Evolutionary conservation across 345 rosid species (phyloP), one percentile per base, ranked within the genome.

Genomic region (Arabidopsis suecica): DNA sequence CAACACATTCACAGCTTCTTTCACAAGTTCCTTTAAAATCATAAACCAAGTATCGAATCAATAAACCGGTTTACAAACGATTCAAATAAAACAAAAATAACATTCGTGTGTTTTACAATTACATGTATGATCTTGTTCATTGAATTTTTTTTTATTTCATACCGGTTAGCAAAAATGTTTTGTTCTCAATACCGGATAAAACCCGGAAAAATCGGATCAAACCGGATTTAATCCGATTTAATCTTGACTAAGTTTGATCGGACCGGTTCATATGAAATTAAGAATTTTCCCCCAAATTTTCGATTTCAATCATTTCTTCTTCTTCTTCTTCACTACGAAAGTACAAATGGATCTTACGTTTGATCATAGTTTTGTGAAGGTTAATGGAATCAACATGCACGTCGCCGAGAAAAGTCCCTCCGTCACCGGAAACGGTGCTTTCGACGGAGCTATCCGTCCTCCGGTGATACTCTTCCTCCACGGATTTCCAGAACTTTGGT

Each of bases 371-470:
- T 78, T 78, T 18, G 68, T 72, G 2, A 65, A 72, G 12, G 88
- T 84, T 0, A 91, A 94, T 49, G 96, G 92, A 67, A 86, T 90
- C 13, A 83, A 62, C 10, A 82, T 94, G 82, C 95, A 91, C 84
- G 57, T 87, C 3, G 98, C 93, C 7, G 90, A 84, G 79, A 87
- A 85, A 57, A 85, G 80, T 13, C 81, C 78, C 0, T 34, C 69
- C 65, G 18, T 13, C 37, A 2, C 14, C 37, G 54, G 5, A 0
- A 41, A 40, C 62, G 62, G 56, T 4, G 44, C 59, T 40, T 53
- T 53, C 1, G 45, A 48, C 44, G 71, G 76, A 18, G 45, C 3
- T 40, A 33, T 40, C 13, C 45, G 6, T 14, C 69, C 30, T 50
- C 79, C 79, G 55, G 69, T 70, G 34, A 79, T 75, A 59, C 76